Evolutionary conservation across 108 stramenopile genomes (phyloP).

Genomic region (Discostella stelligeroides): DNA sequence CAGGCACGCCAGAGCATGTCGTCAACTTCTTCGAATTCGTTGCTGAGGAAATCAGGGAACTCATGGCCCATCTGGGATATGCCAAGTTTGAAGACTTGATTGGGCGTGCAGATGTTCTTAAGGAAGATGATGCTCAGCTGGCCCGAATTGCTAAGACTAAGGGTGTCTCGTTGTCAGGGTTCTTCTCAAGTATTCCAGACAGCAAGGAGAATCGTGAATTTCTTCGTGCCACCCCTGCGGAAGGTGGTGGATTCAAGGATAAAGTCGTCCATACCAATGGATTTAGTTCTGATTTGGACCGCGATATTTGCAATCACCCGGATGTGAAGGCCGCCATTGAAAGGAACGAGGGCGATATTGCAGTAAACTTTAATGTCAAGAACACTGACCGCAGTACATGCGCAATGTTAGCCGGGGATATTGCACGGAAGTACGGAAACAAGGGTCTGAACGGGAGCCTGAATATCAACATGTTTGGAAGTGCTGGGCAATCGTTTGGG

Average conservation of each 20-base stretch:
- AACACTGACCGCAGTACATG: slow-evolving; percentile 89
- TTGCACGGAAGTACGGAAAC: slow-evolving; percentile 90
- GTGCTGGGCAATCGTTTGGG: slow-evolving; percentile 96
- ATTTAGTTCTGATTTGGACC: slow-evolving; percentile 85
- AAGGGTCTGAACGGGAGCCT: slow-evolving; percentile 87
- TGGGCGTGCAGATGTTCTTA: slow-evolving; percentile 91
- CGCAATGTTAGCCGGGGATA: slow-evolving; percentile 90
- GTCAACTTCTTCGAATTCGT: slow-evolving; percentile 96
- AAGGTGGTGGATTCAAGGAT: slow-evolving; percentile 65
- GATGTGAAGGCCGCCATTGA: slow-evolving; percentile 79
- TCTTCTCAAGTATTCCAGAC: slow-evolving; percentile 81
- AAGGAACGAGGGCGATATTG: slow-evolving; percentile 66
- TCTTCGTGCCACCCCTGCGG: slow-evolving; percentile 68
- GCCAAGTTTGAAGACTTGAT: slow-evolving; percentile 91
- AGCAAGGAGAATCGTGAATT: slow-evolving; percentile 66
- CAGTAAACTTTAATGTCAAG: slow-evolving; percentile 69
- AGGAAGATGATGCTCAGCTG: slow-evolving; percentile 62
- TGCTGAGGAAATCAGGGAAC: slow-evolving; percentile 88
- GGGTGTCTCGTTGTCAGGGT: slow-evolving; percentile 60
- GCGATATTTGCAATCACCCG: slow-evolving; percentile 63
- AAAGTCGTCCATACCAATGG: slow-evolving; percentile 80
- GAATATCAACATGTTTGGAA: slow-evolving; percentile 88
- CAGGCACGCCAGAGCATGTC: slow-evolving; percentile 96
- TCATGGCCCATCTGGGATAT: slow-evolving; percentile 92
- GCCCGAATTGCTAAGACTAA: slow-evolving; percentile 77